Conservation (phyloP, 2,329 filamentous ascomycete genomes). For the Cladophialophora immunda region DNA sequence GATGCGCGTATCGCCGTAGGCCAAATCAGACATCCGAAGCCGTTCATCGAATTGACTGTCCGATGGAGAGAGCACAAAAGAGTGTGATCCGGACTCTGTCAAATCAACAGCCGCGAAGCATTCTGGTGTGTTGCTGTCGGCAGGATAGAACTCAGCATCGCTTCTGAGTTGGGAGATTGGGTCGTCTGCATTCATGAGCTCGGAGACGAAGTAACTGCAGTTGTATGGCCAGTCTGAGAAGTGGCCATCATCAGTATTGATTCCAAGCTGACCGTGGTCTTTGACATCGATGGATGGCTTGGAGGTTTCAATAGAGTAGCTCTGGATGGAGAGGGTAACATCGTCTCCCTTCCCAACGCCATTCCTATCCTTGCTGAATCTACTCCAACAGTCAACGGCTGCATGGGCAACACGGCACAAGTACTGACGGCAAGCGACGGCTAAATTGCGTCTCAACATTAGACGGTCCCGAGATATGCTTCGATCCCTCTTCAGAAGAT, state of each 20-base stretch:
- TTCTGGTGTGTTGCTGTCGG: not conserved
- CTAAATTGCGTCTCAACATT: not conserved
- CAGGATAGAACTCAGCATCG: not conserved
- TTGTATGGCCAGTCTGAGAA: slow-evolving; percentile 8
- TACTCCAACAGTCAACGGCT: not conserved
- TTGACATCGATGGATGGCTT: not conserved
- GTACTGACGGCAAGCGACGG: not conserved
- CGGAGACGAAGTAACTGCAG: slow-evolving; percentile 4
- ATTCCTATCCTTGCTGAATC: not conserved
- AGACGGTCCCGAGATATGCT: not conserved
- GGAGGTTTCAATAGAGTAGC: not conserved
- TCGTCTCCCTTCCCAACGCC: not conserved
- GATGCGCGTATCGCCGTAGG: not conserved
- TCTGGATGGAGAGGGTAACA: not conserved
- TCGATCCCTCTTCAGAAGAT: not conserved
- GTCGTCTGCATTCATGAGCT: slow-evolving; percentile 2
- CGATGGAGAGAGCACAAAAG: not conserved
- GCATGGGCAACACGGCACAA: not conserved
- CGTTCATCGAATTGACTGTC: slow-evolving; percentile 6
- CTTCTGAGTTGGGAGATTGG: not conserved
- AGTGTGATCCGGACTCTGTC: not conserved
- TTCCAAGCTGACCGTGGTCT: not conserved
- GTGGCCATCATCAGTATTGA: not conserved
- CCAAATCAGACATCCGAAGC: not conserved
- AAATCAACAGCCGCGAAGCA: not conserved